Evolutionary conservation across 2,329 filamentous ascomycete species (phyloP), one percentile per base, ranked within the genome.

Genomic region (Calonectria pseudoreteaudii): DNA sequence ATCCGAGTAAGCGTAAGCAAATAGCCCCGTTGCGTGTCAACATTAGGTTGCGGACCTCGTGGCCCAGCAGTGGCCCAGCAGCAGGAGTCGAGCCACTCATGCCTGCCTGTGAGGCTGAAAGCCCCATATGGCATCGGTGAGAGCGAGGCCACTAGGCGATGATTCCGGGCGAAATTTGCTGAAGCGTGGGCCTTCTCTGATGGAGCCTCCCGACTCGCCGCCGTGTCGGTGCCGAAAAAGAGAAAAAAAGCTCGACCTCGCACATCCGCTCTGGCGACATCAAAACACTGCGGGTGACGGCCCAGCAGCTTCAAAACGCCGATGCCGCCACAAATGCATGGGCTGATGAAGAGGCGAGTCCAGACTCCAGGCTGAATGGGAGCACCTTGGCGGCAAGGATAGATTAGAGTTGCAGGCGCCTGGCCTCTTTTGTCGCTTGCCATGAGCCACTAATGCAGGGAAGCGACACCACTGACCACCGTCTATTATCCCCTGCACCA

Each of bases 341-440:
- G 68, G 70, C 74, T 76, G 72, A 73, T 68, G 41, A 70, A 75
- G 53, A 71, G 71, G 66, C 74, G 67, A 79, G 75, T 78, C 78
- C 72, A 77, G 74, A 75, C 76, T 76, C 77, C 65, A 74, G 72
- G 71, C 76, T 71, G 60, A 68, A 72, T 72, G 75, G 41, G 68
- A 31, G 76, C 76, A 69, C 44, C 23, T 80, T 73, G 75, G 74
- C 66, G 47, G 66, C 71, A 74, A 78, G 71, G 73, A 73, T 76
- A 14, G 60, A 75, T 75, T 78, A 78, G 79, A 76, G 71, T 75
- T 80, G 74, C 75, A 66, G 74, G 67, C 68, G 68, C 71, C 76
- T 74, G 75, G 73, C 76, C 72, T 41, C 31, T 66, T 70, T 73
- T 47, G 72, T 71, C 67, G 58, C 70, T 47, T 67, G 56, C 71